Evolutionary conservation across 441 rosid species (phyloP).

Genomic region (Croton laevigatus): DNA sequence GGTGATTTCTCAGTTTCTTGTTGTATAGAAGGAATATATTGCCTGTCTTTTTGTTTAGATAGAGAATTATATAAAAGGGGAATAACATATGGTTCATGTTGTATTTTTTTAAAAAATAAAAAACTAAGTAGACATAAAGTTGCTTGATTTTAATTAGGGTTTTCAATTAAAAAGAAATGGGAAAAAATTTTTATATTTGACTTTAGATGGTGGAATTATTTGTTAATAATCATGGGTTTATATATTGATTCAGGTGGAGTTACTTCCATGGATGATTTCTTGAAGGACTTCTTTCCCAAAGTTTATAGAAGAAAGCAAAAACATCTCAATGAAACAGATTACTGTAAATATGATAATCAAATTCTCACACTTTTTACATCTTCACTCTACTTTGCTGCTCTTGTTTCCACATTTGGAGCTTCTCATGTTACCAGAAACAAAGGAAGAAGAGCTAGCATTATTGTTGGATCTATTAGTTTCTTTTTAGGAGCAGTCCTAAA

Average conservation of each 20-base stretch:
- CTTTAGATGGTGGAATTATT: no score
- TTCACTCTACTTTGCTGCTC: conserved; percentile 79
- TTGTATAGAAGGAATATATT: neutral
- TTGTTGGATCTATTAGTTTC: conserved; percentile 75
- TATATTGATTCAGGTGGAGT: conserved; percentile 62
- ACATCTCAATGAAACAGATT: conserved; percentile 73
- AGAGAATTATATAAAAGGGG: neutral
- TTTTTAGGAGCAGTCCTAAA: conserved; percentile 69
- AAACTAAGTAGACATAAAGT: neutral
- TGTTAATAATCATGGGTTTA: neutral
- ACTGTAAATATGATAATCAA: conserved; percentile 86
- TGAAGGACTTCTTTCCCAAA: conserved; percentile 69
- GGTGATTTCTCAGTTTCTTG: neutral
- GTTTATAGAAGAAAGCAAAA: conserved; percentile 70
- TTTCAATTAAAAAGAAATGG: neutral
- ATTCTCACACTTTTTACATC: conserved; percentile 82
- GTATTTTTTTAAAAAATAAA: no score
- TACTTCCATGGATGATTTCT: conserved; percentile 94
- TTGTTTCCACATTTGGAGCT: conserved; percentile 74
- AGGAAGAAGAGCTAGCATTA: conserved; percentile 66
- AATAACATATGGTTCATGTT: no score
- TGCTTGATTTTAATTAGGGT: neutral
- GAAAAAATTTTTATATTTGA: neutral
- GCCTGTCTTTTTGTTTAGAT: no score
- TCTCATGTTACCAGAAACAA: conserved; percentile 60